These are phyloP conservation scores for Choanephora cucurbitarum DNA, from an alignment of 371 early-diverging fungal genomes.

Conservation along the genomic window DNA sequence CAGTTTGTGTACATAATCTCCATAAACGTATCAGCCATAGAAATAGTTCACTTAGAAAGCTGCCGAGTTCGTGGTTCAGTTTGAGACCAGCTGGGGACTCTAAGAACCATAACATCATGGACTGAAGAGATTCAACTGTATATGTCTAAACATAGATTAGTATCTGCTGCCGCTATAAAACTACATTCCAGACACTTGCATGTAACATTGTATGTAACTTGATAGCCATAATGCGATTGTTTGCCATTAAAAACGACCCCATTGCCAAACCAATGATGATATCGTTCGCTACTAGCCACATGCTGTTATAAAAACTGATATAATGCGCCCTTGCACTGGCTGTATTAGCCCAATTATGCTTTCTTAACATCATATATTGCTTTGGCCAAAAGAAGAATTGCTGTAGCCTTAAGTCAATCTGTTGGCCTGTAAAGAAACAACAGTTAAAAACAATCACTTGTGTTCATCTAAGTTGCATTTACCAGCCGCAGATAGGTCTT, in stretches of 20 bases:
- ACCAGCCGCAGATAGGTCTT: conserved; percentile 67
- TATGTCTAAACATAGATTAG: conserved; percentile 63
- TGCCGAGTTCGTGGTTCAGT: conserved; percentile 86
- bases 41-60: conserved; percentile 92
- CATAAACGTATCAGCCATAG: conserved; percentile 90
- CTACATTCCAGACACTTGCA: conserved; percentile 39
- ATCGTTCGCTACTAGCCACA: conserved; percentile 95
- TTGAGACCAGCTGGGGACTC: conserved; percentile 96
- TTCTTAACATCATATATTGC: conserved; percentile 69
- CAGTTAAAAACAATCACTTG: too few species aligned
- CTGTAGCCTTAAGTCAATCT: conserved; percentile 79
- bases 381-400: conserved; percentile 84
- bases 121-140: conserved; percentile 66
- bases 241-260: conserved; percentile 70
- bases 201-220: conserved; percentile 57
- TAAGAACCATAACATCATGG: conserved; percentile 88
- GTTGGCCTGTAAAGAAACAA: conserved; percentile 66
- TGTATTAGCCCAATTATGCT: conserved; percentile 65
- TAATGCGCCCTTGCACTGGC: conserved; percentile 78
- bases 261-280: conserved; percentile 86
- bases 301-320: conserved; percentile 91
- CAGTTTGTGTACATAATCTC: conserved; percentile 65
- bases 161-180: too few species aligned
- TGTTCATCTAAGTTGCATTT: too few species aligned
- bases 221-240: conserved; percentile 60